A percentile compares a stretch with the other conserved stretches of the same genome.
These are phyloP conservation scores for Xylariaceae sp. DNA, from an alignment of 2,329 filamentous ascomycete species.

Conservation along the genomic window DNA sequence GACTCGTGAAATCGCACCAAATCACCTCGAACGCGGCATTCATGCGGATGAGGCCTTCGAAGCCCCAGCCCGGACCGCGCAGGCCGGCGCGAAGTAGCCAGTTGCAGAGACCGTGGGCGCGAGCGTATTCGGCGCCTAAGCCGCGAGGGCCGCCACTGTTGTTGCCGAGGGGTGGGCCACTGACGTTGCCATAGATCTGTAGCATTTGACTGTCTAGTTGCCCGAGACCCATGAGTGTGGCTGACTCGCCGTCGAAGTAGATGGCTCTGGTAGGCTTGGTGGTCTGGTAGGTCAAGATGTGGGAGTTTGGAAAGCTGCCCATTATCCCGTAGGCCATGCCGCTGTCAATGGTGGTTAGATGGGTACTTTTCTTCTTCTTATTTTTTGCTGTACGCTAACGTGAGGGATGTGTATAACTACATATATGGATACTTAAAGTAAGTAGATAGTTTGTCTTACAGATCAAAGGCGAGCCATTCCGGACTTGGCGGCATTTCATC, in stretches of 20 bases:
- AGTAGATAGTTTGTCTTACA: slow-evolving; percentile 24
- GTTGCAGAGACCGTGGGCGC: slow-evolving; percentile 43
- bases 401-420: background rate
- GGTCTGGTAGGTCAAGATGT: slow-evolving; percentile 47
- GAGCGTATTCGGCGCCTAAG: slow-evolving; percentile 43
- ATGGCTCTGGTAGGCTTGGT: slow-evolving; percentile 38
- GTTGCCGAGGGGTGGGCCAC: slow-evolving; percentile 25
- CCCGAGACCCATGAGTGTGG: slow-evolving; percentile 43
- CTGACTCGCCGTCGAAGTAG: slow-evolving; percentile 50
- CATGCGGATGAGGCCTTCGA: slow-evolving; percentile 48
- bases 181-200: slow-evolving; percentile 44
- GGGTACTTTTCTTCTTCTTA: background rate
- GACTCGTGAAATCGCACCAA: slow-evolving; percentile 48
- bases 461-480: slow-evolving; percentile 50
- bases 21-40: slow-evolving; percentile 50
- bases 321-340: slow-evolving; percentile 47
- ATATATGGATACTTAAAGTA: background rate
- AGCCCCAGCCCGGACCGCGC: slow-evolving; percentile 43
- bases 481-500: slow-evolving; percentile 40
- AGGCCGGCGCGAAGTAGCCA: slow-evolving; percentile 40
- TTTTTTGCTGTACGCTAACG: background rate
- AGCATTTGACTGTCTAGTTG: slow-evolving; percentile 48
- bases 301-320: slow-evolving; percentile 39
- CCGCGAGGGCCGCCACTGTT: slow-evolving; percentile 28
- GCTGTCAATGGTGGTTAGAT: background rate